phyloP scores from a whole-genome alignment of 192 early-diverging fungal genomes.

The Coemansia sp. region DNA sequence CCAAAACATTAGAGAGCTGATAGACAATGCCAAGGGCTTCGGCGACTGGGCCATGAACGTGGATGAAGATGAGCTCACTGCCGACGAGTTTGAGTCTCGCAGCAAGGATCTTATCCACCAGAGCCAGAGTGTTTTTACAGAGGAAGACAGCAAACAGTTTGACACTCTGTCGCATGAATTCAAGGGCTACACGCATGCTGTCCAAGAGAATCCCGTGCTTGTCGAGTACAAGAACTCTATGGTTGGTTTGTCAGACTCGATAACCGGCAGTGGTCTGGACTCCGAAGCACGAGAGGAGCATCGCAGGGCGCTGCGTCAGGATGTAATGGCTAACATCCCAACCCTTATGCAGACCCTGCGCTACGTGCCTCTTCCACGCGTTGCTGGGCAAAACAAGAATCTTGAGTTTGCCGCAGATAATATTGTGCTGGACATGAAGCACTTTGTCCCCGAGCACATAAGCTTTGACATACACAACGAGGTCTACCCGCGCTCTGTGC shows the following conservation, averaged over 20 bases:
- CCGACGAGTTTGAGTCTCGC: slow-evolving; percentile 44
- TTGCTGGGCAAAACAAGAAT: slow-evolving; percentile 46
- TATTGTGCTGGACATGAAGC: slow-evolving; percentile 51
- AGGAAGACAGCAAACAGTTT: slow-evolving; percentile 34
- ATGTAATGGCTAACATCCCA: slow-evolving; percentile 39
- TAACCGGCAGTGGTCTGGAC: slow-evolving; percentile 24
- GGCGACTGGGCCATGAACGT: slow-evolving; percentile 46
- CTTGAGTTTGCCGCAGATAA: slow-evolving; percentile 55
- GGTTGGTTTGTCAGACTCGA: slow-evolving; percentile 24
- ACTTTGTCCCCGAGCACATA: slow-evolving; percentile 51
- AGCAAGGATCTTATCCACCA: slow-evolving; percentile 29
- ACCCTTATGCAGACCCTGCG: slow-evolving; percentile 34
- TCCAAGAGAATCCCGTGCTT: slow-evolving; percentile 37
- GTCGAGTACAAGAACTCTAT: slow-evolving; percentile 39
- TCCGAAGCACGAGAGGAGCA: slow-evolving; percentile 36
- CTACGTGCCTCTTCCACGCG: slow-evolving; percentile 50
- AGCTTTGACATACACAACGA: slow-evolving; percentile 45
- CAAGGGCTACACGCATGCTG: slow-evolving; percentile 29
- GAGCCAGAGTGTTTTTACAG: slow-evolving; percentile 30
- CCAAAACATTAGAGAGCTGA: slow-evolving; percentile 29
- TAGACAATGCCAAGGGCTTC: slow-evolving; percentile 32
- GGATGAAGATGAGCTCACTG: slow-evolving; percentile 40
- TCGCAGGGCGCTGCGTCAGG: slow-evolving; percentile 35
- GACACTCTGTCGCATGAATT: slow-evolving; percentile 23
- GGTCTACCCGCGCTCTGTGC: slow-evolving; percentile 38